phyloP scores from a whole-genome alignment of 768 basidiomycete species.

The Naganishia vishniacii region DNA sequence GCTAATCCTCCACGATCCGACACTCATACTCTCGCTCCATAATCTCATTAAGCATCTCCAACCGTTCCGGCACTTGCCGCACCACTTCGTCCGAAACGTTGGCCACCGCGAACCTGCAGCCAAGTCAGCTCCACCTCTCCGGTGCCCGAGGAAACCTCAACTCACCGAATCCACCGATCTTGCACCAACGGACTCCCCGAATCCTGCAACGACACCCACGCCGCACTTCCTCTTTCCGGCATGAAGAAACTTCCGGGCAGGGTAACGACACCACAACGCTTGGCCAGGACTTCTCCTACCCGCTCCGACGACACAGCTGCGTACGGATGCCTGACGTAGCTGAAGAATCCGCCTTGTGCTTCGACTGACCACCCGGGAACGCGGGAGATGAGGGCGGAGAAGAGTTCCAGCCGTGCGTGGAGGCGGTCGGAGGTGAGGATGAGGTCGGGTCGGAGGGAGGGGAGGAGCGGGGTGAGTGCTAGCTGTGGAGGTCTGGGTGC shows the following conservation, averaged over 20 bases:
- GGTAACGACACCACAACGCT: conserved; percentile 60
- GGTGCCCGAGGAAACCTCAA: background rate
- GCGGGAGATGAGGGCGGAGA: conserved; percentile 53
- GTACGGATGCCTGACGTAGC: conserved; percentile 58
- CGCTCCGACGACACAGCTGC: conserved; percentile 52
- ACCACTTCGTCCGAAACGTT: conserved; percentile 63
- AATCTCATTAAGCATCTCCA: conserved; percentile 38
- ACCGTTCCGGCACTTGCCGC: conserved; percentile 35
- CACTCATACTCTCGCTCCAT: conserved; percentile 5
- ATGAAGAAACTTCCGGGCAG: conserved; percentile 66
- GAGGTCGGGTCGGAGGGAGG: conserved; percentile 57
- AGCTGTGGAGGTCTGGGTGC: conserved; percentile 67
- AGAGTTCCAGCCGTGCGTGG: conserved; percentile 56
- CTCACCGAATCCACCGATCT: conserved; percentile 58
- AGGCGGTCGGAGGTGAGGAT: conserved; percentile 54
- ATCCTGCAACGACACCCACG: conserved; percentile 35
- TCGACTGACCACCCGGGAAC: conserved; percentile 59
- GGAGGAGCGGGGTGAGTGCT: conserved; percentile 59
- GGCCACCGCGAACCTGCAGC: conserved; percentile 67
- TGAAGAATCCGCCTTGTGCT: conserved; percentile 68
- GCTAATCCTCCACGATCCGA: background rate
- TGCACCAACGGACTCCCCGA: conserved; percentile 48
- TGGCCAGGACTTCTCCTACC: conserved; percentile 60
- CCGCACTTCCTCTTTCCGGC: conserved; percentile 36
- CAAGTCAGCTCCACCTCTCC: no score